Evolutionary conservation across 139 green algal species (phyloP).

Genomic region (Dunaliella sp.): DNA sequence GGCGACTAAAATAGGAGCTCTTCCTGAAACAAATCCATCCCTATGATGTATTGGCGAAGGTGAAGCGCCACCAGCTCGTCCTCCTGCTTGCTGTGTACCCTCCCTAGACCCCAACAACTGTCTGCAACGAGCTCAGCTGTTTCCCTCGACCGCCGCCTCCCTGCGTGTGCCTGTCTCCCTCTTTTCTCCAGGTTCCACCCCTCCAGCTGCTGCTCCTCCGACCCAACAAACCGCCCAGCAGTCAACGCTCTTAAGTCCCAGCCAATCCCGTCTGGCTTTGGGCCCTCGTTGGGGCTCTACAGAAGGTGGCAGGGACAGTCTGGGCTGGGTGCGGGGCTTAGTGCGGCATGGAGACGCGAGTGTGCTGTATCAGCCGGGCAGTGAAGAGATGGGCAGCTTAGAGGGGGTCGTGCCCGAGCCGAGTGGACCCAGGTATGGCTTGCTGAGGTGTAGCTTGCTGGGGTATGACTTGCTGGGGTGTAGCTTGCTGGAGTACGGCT

Average conservation of each 20-base stretch:
- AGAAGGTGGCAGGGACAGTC: conserved; percentile 42
- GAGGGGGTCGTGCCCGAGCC: background rate
- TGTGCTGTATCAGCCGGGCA: background rate
- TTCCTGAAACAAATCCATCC: too few species aligned
- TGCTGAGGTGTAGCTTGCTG: too few species aligned
- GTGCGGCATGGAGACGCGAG: conserved; percentile 41
- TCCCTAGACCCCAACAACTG: too few species aligned
- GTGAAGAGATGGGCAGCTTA: background rate
- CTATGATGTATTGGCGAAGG: too few species aligned
- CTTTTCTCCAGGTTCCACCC: background rate
- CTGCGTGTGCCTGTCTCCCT: background rate
- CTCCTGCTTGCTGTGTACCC: too few species aligned
- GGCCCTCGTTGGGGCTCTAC: conserved; percentile 34
- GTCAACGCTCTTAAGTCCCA: background rate
- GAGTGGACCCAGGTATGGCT: background rate
- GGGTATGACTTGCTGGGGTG: too few species aligned
- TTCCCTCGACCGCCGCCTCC: background rate
- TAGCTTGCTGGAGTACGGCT: too few species aligned
- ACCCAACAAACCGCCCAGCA: background rate
- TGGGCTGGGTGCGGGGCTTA: conserved; percentile 50
- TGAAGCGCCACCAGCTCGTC: too few species aligned
- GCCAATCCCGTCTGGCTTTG: background rate
- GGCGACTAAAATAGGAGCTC: too few species aligned
- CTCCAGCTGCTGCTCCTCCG: background rate
- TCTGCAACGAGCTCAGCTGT: background rate